Evolutionary conservation across 768 basidiomycete species (phyloP), one percentile per base, ranked within the genome.

Genomic region (Peribolospora baueri): DNA sequence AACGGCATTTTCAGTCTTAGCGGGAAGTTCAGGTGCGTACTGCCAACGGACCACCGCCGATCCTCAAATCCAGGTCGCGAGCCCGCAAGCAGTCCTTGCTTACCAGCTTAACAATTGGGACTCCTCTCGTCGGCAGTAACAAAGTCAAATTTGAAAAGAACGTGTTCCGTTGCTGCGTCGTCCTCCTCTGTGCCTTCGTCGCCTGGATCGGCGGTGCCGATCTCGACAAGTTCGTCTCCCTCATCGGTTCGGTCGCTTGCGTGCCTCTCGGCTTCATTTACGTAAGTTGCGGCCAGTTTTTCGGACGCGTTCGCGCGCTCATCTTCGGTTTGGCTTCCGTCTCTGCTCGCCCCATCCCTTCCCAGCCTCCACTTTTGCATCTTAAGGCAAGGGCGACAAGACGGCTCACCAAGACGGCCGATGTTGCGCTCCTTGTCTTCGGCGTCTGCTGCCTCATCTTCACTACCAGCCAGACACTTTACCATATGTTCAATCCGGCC

Each of bases 121-220:
- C n/a, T 55, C 36, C 11, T 50, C 36, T 8, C 8, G 11, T 38
- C 9, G 5, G n/a, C 40, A 54, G 46, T 41, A 49, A 42, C 42
- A 73, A 76, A 55, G 82, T 97, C 65, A 97, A 98, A 66, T 97
- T 91, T 93, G 72, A 78, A 62, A 98, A 98, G 78, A 98, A 97
- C 63, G 56, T 65, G n/a, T 72, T 73, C 64, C 61, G 71, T 38
- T 64, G 63, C 36, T 56, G 58, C 3, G 65, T 65, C 41, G 68
- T 76, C n/a, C 78, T 88, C 67, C 75, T 80, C 51, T 86, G 82
- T 61, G 70, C 70, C 39, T 69, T 81, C 61, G 78, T 95, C 59
- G 70, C 66, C 9, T 82, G 80, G 78, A 68, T 73, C 9, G 91
- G 90, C 11, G 84, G 86, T 9, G 74, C 71, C 42, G 90, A 93